phyloP scores from a whole-genome alignment of 2,329 filamentous ascomycete genomes.

The Paracamarosporium sp. region DNA sequence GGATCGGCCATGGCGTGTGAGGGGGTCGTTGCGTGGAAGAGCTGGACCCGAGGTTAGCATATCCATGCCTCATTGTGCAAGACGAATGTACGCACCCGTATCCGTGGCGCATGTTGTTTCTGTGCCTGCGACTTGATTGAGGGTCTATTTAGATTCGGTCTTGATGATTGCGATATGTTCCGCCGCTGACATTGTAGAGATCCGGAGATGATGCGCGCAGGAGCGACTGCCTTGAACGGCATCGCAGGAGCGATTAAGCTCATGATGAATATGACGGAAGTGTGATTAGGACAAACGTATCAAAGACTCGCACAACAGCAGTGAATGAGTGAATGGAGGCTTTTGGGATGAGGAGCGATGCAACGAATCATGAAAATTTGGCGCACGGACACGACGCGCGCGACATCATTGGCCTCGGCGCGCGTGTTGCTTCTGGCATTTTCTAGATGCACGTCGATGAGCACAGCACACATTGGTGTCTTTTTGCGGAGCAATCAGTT shows the following conservation, averaged over 20 bases:
- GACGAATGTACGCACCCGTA: slow-evolving; percentile 32
- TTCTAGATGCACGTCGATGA: slow-evolving; percentile 16
- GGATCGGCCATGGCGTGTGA: slow-evolving; percentile 75
- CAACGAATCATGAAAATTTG: slow-evolving; percentile 21
- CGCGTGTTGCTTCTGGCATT: slow-evolving; percentile 32
- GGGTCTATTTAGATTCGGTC: slow-evolving; percentile 34
- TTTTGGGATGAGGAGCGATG: neutral
- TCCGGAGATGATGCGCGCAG: slow-evolving; percentile 39
- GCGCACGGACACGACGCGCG: slow-evolving; percentile 19
- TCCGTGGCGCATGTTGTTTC: slow-evolving; percentile 29
- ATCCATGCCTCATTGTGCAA: neutral
- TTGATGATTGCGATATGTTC: slow-evolving; percentile 34
- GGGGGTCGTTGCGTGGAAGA: slow-evolving; percentile 58
- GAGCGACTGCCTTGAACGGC: slow-evolving; percentile 40
- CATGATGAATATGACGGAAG: slow-evolving; percentile 29
- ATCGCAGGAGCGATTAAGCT: slow-evolving; percentile 41
- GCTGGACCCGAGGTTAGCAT: slow-evolving; percentile 30
- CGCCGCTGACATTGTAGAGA: slow-evolving; percentile 40
- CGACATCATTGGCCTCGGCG: slow-evolving; percentile 27
- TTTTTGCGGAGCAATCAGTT: no score
- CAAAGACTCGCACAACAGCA: neutral
- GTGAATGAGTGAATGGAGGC: slow-evolving; percentile 1
- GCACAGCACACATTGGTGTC: neutral
- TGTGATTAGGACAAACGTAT: slow-evolving; percentile 16
- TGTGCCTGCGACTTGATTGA: slow-evolving; percentile 26